Conservation (phyloP, 2,329 filamentous ascomycete genomes). For the Alternaria ventricosa region DNA sequence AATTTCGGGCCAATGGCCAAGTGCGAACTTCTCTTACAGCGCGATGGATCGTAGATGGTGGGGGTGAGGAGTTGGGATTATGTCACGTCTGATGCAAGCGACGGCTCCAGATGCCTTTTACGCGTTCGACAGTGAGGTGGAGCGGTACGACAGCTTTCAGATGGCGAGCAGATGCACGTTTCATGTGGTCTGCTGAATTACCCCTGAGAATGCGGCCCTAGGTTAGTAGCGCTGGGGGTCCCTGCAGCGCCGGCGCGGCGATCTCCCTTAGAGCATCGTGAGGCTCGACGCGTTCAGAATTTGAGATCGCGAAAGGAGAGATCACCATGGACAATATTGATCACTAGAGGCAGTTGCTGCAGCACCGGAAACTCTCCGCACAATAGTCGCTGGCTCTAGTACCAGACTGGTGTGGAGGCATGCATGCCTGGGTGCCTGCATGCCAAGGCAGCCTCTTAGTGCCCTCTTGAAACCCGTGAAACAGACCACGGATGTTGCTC, state of each 20-base stretch:
- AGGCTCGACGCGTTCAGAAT: conserved; percentile 9
- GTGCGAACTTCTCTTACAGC: conserved; percentile 17
- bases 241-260: conserved; percentile 38
- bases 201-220: conserved; percentile 27
- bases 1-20: conserved; percentile 28
- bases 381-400: conserved; percentile 41
- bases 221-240: conserved; percentile 23
- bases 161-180: conserved; percentile 33
- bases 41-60: conserved; percentile 21
- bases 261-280: conserved; percentile 31
- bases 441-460: conserved; percentile 34
- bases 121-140: conserved; percentile 9
- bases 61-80: conserved; percentile 15
- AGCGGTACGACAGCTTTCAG: conserved; percentile 5
- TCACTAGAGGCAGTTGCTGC: conserved; percentile 19
- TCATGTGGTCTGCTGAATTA: conserved; percentile 31
- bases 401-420: conserved; percentile 33
- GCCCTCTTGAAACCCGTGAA: conserved; percentile 33
- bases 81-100: conserved; percentile 19
- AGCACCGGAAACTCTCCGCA: conserved; percentile 28
- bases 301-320: background rate
- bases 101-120: conserved; percentile 34
- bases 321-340: background rate
- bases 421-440: conserved; percentile 43
- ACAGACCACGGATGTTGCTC: conserved; percentile 24